phyloP scores from a whole-genome alignment of 2,329 filamentous ascomycete species.

The Calonectria pauciramosa region DNA sequence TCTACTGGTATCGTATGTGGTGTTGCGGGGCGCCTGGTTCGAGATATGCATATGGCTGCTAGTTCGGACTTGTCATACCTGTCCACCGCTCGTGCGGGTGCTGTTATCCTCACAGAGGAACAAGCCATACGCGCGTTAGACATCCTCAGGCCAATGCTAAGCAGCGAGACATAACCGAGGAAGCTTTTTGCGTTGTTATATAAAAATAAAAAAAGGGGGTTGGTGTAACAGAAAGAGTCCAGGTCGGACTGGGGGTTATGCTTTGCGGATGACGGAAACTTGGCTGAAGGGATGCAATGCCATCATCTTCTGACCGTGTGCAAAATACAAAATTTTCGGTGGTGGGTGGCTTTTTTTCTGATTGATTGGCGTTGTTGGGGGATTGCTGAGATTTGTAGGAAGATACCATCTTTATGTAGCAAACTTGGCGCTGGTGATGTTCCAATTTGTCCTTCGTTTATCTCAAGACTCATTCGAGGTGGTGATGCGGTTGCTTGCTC shows the following conservation, averaged over 20 bases:
- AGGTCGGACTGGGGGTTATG: not conserved
- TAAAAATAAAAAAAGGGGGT: not conserved
- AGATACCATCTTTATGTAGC: conserved; percentile 46
- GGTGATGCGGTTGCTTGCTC: not conserved
- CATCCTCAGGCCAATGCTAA: conserved; percentile 71
- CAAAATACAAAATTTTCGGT: conserved; percentile 11
- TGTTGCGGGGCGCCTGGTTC: conserved; percentile 85
- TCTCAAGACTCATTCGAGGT: not conserved
- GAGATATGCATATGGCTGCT: conserved; percentile 71
- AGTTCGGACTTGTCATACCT: conserved; percentile 89
- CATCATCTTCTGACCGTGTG: not conserved
- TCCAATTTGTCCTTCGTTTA: conserved; percentile 11
- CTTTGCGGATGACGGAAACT: not conserved
- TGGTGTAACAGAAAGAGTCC: not conserved
- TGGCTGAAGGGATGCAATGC: not conserved
- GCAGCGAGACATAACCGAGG: conserved; percentile 46
- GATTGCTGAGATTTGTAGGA: conserved; percentile 32
- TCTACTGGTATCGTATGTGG: conserved; percentile 96
- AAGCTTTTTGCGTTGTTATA: not conserved
- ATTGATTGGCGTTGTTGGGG: conserved; percentile 36
- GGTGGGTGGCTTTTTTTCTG: conserved; percentile 29
- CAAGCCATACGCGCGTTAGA: conserved; percentile 81
- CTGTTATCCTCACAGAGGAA: conserved; percentile 85
- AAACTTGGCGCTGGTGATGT: conserved; percentile 27
- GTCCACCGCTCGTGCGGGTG: conserved; percentile 88